phyloP scores from a whole-genome alignment of 1,284 basidiomycete genomes.

The Calocybe gambosa region DNA sequence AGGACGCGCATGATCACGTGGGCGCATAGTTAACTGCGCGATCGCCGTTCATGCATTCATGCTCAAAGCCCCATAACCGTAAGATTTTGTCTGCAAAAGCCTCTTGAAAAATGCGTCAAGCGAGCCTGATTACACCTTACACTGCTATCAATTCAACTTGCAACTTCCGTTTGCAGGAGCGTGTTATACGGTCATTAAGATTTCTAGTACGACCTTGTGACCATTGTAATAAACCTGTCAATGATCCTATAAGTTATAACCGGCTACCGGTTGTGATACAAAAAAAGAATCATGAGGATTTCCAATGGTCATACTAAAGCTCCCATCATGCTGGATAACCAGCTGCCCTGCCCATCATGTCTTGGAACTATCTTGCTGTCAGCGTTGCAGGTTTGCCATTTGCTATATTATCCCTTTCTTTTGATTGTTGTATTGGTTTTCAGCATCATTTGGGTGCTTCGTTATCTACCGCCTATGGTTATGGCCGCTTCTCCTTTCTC shows the following conservation, averaged over 20 bases:
- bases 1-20: slow-evolving; percentile 14
- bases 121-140: too few relatives aligned
- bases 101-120: too few relatives aligned
- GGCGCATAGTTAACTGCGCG: slow-evolving; percentile 1
- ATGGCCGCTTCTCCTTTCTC: slow-evolving; percentile 27
- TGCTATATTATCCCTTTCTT: neutral
- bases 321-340: neutral
- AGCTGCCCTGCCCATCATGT: too few relatives aligned
- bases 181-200: too few relatives aligned
- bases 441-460: slow-evolving; percentile 18
- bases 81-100: too few relatives aligned
- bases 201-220: neutral
- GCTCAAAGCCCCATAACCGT: too few relatives aligned
- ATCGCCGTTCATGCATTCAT: neutral
- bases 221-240: too few relatives aligned
- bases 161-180: too few relatives aligned
- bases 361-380: slow-evolving; percentile 3
- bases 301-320: neutral
- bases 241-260: neutral
- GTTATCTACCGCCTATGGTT: slow-evolving; percentile 22
- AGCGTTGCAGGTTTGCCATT: slow-evolving; percentile 5
- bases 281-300: slow-evolving; percentile 8
- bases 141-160: too few relatives aligned
- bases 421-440: neutral
- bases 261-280: neutral